phyloP scores from a whole-genome alignment of 495 filamentous ascomycete genomes.

The Neurospora cerealis region DNA sequence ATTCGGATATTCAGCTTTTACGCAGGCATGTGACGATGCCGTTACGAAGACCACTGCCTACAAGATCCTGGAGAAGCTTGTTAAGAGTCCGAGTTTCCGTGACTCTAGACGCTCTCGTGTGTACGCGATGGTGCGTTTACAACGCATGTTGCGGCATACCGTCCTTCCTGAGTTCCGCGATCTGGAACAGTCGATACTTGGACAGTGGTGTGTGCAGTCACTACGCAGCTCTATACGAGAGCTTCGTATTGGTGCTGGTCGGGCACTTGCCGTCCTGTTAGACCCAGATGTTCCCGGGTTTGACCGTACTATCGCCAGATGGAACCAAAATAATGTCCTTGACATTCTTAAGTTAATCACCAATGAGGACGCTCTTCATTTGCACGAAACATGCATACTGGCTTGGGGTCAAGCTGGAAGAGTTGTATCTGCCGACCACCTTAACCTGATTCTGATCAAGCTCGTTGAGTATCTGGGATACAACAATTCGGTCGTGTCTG shows the following conservation, averaged over 20 bases:
- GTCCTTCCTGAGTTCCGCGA: slow-evolving; percentile 46
- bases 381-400: slow-evolving; percentile 77
- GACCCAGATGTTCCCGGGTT: slow-evolving; percentile 34
- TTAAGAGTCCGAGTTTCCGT: slow-evolving; percentile 46
- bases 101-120: slow-evolving; percentile 54
- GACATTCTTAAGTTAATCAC: slow-evolving; percentile 61
- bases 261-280: slow-evolving; percentile 48
- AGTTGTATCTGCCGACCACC: slow-evolving; percentile 54
- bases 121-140: slow-evolving; percentile 60
- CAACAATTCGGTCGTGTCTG: slow-evolving; percentile 66
- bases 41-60: slow-evolving; percentile 24
- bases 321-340: slow-evolving; percentile 59
- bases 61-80: slow-evolving; percentile 44
- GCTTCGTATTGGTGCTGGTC: slow-evolving; percentile 68
- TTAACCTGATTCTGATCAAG: slow-evolving; percentile 73
- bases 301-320: slow-evolving; percentile 26
- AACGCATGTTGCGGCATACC: slow-evolving; percentile 57
- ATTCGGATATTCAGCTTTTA: background rate
- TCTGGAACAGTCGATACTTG: slow-evolving; percentile 52
- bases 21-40: background rate
- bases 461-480: slow-evolving; percentile 82
- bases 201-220: slow-evolving; percentile 72
- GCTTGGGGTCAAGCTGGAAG: slow-evolving; percentile 74
- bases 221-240: slow-evolving; percentile 77
- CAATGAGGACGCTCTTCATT: slow-evolving; percentile 47